Evolutionary conservation across 208 protist genomes (phyloP).

Genomic region (Trypanosoma avium): DNA sequence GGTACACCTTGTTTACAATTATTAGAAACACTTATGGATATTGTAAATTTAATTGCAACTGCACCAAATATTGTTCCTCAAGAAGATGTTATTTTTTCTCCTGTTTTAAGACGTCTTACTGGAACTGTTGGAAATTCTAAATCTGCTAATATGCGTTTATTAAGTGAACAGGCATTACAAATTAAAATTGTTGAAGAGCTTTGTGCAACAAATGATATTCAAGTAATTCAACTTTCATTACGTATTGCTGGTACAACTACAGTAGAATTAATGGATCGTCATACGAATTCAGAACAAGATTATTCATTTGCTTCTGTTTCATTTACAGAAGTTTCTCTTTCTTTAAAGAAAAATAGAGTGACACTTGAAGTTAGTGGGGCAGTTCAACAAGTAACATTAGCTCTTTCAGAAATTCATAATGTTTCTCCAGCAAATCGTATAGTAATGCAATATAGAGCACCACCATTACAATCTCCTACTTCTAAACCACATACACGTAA

Average conservation of each 20-base stretch:
- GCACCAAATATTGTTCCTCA: slow-evolving; percentile 21
- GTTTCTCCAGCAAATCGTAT: slow-evolving; percentile 39
- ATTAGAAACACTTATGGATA: slow-evolving; percentile 76
- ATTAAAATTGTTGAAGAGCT: slow-evolving; percentile 18
- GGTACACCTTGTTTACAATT: slow-evolving; percentile 82
- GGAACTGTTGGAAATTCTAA: not conserved
- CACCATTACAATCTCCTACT: not conserved
- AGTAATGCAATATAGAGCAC: slow-evolving; percentile 37
- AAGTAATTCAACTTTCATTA: slow-evolving; percentile 61
- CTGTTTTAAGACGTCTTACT: not conserved
- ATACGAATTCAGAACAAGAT: slow-evolving; percentile 35
- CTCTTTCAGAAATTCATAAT: slow-evolving; percentile 41
- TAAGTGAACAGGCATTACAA: slow-evolving; percentile 9
- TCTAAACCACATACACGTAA: not conserved
- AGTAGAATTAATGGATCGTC: slow-evolving; percentile 64
- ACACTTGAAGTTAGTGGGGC: slow-evolving; percentile 66
- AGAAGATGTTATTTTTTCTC: not conserved
- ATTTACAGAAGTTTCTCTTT: slow-evolving; percentile 45
- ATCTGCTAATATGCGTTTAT: not conserved
- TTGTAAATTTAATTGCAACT: slow-evolving; percentile 62
- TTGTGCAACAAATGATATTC: slow-evolving; percentile 30
- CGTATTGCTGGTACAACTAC: slow-evolving; percentile 48
- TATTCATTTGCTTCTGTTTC: slow-evolving; percentile 46
- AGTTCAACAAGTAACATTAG: slow-evolving; percentile 40
- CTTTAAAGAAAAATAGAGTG: slow-evolving; percentile 63